Conservation (phyloP, 202 grass and related monocot species). For the Cymbopogon flexuosus region DNA sequence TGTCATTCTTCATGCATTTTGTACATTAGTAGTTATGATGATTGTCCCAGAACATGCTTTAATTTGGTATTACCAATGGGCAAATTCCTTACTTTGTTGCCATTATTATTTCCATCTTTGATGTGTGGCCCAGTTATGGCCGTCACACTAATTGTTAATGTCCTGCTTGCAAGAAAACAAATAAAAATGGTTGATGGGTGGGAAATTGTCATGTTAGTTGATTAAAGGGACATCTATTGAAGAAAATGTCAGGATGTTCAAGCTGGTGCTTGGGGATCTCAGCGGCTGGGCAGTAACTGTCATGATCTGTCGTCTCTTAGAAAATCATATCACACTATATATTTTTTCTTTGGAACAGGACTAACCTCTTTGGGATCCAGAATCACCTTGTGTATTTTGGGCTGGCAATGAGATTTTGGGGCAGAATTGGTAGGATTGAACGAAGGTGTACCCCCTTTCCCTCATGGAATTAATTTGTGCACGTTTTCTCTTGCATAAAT, state of each 20-base stretch:
- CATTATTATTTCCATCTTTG: conserved; percentile 16
- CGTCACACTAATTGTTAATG: conserved; percentile 9
- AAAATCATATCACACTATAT: neutral
- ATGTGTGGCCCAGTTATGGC: conserved; percentile 26
- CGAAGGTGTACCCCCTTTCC: neutral
- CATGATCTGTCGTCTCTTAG: conserved; percentile 17
- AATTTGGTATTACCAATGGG: conserved; percentile 19
- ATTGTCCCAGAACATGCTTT: conserved; percentile 20
- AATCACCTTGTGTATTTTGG: neutral
- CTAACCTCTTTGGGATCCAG: neutral
- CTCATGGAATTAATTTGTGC: neutral
- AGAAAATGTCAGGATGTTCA: conserved; percentile 31
- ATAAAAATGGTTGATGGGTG: conserved; percentile 17
- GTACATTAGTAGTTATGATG: neutral
- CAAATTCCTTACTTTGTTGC: neutral
- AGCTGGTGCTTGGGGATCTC: conserved; percentile 23
- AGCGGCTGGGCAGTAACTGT: conserved; percentile 26
- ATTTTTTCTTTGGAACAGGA: neutral
- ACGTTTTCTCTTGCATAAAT: neutral
- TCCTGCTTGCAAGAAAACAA: conserved; percentile 31
- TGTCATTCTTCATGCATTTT: conserved; percentile 3
- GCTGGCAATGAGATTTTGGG: conserved; percentile 3
- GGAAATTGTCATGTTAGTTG: conserved; percentile 34
- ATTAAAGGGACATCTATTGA: conserved; percentile 32
- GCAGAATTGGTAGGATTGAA: neutral